phyloP scores from a whole-genome alignment of 495 filamentous ascomycete genomes.

The Coniosporium apollinis region DNA sequence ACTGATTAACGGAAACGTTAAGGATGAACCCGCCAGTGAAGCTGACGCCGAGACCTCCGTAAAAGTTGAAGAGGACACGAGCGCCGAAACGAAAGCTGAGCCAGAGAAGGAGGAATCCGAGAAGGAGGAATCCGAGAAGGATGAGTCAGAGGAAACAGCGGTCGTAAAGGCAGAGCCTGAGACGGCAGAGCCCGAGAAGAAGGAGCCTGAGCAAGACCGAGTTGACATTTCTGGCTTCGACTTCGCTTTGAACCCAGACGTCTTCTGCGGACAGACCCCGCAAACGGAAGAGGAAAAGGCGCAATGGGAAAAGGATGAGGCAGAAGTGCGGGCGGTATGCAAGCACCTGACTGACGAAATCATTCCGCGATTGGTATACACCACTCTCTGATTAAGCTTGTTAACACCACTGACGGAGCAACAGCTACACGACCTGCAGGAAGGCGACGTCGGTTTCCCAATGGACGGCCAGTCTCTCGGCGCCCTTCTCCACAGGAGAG shows the following conservation, averaged over 20 bases:
- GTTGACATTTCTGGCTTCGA: constrained; percentile 77
- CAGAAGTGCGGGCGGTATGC: constrained; percentile 72
- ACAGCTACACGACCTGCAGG: constrained; percentile 64
- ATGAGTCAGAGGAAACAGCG: constrained; percentile 2
- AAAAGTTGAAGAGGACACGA: too few species aligned
- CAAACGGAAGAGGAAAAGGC: constrained; percentile 81
- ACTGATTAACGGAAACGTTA: too few species aligned
- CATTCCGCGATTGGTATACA: constrained; percentile 45
- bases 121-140: constrained; percentile 9
- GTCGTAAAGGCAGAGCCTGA: too few species aligned
- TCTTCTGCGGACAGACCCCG: constrained; percentile 80
- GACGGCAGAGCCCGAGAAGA: constrained; percentile 13
- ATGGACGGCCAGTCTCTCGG: constrained; percentile 92
- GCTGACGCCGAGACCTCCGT: too few species aligned
- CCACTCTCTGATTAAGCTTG: not conserved
- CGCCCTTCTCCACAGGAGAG: constrained; percentile 84
- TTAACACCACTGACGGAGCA: constrained; percentile 1
- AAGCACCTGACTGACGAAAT: constrained; percentile 54
- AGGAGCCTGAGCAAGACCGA: constrained; percentile 32
- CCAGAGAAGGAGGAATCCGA: constrained; percentile 12
- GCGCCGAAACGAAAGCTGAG: too few species aligned
- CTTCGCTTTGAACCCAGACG: constrained; percentile 85
- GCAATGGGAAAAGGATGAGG: constrained; percentile 70
- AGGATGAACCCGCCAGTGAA: too few species aligned
- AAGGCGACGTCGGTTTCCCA: constrained; percentile 88